Evolutionary conservation across 495 filamentous ascomycete genomes (phyloP).

Genomic region (Usnea hakonensis): DNA sequence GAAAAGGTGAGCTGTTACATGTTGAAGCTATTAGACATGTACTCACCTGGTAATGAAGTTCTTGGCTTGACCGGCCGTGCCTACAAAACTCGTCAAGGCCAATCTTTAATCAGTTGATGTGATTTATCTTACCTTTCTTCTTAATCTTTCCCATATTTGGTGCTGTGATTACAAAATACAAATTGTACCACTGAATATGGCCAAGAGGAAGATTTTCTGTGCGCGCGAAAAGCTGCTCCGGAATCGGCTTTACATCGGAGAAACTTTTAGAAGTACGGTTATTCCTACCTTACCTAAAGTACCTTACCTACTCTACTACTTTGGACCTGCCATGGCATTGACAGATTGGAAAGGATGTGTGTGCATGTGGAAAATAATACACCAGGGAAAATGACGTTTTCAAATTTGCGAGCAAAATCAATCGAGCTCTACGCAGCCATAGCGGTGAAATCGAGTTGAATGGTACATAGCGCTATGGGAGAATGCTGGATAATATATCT

Average conservation of each 20-base stretch:
- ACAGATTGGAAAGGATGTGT: too few relatives aligned
- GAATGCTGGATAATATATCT: background rate
- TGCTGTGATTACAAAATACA: too few relatives aligned
- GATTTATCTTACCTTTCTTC: conserved; percentile 42
- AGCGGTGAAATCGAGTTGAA: too few relatives aligned
- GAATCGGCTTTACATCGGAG: background rate
- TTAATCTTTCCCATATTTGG: conserved; percentile 71
- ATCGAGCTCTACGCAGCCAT: too few relatives aligned
- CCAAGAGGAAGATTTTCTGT: background rate
- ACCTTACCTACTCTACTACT: too few relatives aligned
- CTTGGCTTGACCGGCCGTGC: conserved; percentile 86
- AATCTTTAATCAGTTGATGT: background rate
- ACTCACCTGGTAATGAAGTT: conserved; percentile 69
- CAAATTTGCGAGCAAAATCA: too few relatives aligned
- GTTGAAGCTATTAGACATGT: background rate
- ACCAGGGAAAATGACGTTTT: too few relatives aligned
- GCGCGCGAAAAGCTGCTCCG: background rate
- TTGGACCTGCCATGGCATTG: too few relatives aligned
- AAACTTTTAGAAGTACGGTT: background rate
- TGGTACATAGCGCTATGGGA: background rate
- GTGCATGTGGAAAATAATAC: too few relatives aligned
- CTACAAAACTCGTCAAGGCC: conserved; percentile 30
- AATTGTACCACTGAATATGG: background rate
- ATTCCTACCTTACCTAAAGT: too few relatives aligned
- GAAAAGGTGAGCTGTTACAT: conserved; percentile 24